These are phyloP conservation scores for Mortierella sp. DNA, from an alignment of 371 early-diverging fungal species.

Conservation along the genomic window DNA sequence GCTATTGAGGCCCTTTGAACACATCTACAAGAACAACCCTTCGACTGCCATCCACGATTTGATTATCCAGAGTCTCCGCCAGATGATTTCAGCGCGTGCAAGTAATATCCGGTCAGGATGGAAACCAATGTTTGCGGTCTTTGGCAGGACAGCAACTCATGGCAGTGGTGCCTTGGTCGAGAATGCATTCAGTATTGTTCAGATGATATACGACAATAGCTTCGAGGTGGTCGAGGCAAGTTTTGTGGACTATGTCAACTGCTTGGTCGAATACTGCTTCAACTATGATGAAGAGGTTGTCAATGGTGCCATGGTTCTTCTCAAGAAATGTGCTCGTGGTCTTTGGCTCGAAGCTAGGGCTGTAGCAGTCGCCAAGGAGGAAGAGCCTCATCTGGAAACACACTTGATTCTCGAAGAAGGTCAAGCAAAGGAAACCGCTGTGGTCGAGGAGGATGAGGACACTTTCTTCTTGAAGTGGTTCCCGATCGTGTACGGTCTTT, in stretches of 20 bases:
- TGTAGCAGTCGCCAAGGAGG: conserved; percentile 31
- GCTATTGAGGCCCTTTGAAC: conserved; percentile 76
- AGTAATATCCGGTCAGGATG: conserved; percentile 74
- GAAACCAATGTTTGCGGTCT: conserved; percentile 76
- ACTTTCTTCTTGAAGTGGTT: conserved; percentile 79
- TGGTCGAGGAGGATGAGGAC: conserved; percentile 63
- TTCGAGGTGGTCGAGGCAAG: conserved; percentile 67
- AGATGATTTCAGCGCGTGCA: conserved; percentile 58
- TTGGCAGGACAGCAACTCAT: conserved; percentile 60
- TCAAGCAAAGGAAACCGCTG: conserved; percentile 49
- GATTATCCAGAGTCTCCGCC: conserved; percentile 60
- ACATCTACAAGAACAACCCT: conserved; percentile 70
- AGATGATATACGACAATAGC: conserved; percentile 65
- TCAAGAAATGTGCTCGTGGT: conserved; percentile 64
- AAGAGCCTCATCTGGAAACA: conserved; percentile 23
- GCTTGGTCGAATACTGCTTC: conserved; percentile 75
- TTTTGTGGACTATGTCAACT: conserved; percentile 73
- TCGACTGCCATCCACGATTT: conserved; percentile 66
- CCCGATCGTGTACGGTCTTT: conserved; percentile 81
- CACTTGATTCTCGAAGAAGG: conserved; percentile 45
- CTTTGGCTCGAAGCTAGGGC: conserved; percentile 52
- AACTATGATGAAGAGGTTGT: conserved; percentile 69
- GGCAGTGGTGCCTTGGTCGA: conserved; percentile 62
- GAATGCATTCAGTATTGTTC: conserved; percentile 61
- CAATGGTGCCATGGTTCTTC: conserved; percentile 63